phyloP scores from a whole-genome alignment of 1,284 basidiomycete species.

The Wolfiporia cocos region DNA sequence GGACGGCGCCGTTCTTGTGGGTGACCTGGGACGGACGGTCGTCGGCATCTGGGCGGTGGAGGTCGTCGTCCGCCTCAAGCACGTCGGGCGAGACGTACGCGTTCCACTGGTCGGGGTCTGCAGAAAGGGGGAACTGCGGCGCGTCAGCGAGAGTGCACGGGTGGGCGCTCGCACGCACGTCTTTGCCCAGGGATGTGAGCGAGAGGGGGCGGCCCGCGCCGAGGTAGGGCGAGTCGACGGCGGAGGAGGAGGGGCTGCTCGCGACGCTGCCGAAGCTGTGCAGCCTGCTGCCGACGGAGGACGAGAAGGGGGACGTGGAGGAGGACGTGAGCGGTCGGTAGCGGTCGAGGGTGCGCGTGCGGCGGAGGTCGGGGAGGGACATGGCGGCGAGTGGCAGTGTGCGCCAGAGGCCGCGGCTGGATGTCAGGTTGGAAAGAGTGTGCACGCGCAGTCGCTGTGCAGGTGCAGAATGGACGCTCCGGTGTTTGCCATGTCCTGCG shows the following conservation, averaged over 20 bases:
- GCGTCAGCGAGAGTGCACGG: no score
- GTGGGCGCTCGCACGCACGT: constrained; percentile 21
- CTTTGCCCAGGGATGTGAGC: constrained; percentile 22
- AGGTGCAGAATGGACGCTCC: no score
- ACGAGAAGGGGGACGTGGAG: constrained; percentile 1
- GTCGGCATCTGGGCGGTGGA: constrained; percentile 27
- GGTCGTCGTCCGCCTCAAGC: constrained; percentile 29
- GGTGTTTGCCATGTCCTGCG: no score
- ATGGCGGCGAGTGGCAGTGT: no score
- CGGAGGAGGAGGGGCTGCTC: constrained; percentile 19
- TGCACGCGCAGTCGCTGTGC: no score
- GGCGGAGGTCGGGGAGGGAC: constrained; percentile 8
- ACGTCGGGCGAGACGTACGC: constrained; percentile 23
- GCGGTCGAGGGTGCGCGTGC: constrained; percentile 3
- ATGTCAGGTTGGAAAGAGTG: no score
- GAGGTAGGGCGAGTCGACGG: constrained; percentile 24
- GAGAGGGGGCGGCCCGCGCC: constrained; percentile 23
- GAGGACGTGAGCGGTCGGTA: constrained; percentile 6
- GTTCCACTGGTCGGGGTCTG: constrained; percentile 25
- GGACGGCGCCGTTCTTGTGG: constrained; percentile 19
- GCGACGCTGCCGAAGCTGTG: constrained; percentile 14
- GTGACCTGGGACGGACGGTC: constrained; percentile 15
- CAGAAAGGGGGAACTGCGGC: constrained; percentile 19
- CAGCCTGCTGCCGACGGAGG: constrained; percentile 5
- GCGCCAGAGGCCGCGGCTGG: no score